Evolutionary conservation across 441 rosid genomes (phyloP), one percentile per base, ranked within the genome.

Genomic region (Mallotus japonicus): DNA sequence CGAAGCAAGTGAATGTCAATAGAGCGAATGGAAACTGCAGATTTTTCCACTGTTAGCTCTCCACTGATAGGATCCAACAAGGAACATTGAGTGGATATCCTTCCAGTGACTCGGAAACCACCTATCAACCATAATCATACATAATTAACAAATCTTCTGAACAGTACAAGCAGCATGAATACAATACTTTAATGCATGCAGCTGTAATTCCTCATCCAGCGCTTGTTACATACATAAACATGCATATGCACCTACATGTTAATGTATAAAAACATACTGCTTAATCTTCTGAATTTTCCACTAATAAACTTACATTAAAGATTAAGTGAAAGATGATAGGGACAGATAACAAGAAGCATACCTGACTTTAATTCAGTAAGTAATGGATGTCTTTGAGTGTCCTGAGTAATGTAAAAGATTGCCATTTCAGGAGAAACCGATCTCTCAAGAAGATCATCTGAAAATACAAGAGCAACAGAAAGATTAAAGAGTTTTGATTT

Each of bases 321-420:
- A 68, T 34, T 59, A 34, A 47, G 3, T 47, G 49, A 66, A 12
- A 63, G 59, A 67, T 32, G 67, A 75, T 12, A 8, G 37, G 2
- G 13, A 61, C 5, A 71, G 56, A 34, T 3, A 61, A 73, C 34
- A 19, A 44, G 63, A 75, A 67, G 64, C 72, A 77, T 55, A 90
- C 95, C 96, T 78, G 90, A 77, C 76, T 86, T 92, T 76, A 94
- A 72, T 74, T 88, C 92, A 8, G 96, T 93, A 73, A 94, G 92
- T 71, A 94, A 71, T 3, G 91, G 96, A 80, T 92, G 96, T 75
- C 85, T 89, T 75, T 92, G 92, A 60, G 98, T 94, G 73, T 92
- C 95, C 77, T 89, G 98, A 70, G 97, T 92, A 65, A 94, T 89
- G 77, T 92, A 89, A 77, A 94, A 90, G 76, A 92, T 79, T 47